A percentile compares a stretch with the other conserved stretches of the same genome.
phyloP scores from a whole-genome alignment of 2,329 filamentous ascomycete species.

The Aspergillus sp. region DNA sequence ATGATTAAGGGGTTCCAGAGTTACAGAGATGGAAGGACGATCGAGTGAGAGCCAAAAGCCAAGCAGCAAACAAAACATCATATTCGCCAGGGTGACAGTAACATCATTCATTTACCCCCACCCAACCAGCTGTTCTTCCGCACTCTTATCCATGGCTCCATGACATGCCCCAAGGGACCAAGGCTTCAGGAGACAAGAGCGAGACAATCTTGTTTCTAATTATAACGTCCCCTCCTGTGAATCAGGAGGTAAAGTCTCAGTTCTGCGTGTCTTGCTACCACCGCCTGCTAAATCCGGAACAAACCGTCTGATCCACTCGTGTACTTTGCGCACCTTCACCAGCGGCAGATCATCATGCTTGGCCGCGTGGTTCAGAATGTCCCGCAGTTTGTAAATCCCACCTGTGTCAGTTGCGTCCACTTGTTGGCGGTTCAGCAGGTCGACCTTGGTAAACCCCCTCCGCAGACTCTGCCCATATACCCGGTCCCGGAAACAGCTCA shows the following conservation, averaged over 20 bases:
- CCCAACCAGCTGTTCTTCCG: neutral
- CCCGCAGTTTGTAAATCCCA: constrained; percentile 59
- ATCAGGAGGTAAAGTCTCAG: constrained; percentile 17
- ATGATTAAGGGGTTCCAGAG: constrained; percentile 4
- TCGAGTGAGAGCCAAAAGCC: neutral
- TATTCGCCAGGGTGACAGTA: neutral
- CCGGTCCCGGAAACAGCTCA: constrained; percentile 70
- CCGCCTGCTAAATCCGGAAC: constrained; percentile 39
- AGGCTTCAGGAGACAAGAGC: neutral
- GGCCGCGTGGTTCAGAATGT: constrained; percentile 16
- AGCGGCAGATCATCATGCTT: constrained; percentile 50
- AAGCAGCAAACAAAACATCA: neutral
- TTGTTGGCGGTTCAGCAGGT: constrained; percentile 62
- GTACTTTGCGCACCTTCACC: constrained; percentile 65
- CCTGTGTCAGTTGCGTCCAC: constrained; percentile 53
- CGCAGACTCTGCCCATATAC: constrained; percentile 85
- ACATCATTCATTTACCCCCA: neutral
- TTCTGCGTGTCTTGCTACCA: constrained; percentile 7
- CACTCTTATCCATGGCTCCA: neutral
- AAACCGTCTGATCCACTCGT: constrained; percentile 73
- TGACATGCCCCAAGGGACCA: neutral
- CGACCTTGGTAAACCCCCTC: constrained; percentile 66
- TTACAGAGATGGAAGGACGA: neutral
- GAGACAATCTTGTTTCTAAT: constrained; percentile 13
- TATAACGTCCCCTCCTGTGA: constrained; percentile 17